Percentiles rank a stretch among this genome's conserved stretches.
Conservation (phyloP, 208 protist genomes). For the Vickermania spadyakhi region DNA sequence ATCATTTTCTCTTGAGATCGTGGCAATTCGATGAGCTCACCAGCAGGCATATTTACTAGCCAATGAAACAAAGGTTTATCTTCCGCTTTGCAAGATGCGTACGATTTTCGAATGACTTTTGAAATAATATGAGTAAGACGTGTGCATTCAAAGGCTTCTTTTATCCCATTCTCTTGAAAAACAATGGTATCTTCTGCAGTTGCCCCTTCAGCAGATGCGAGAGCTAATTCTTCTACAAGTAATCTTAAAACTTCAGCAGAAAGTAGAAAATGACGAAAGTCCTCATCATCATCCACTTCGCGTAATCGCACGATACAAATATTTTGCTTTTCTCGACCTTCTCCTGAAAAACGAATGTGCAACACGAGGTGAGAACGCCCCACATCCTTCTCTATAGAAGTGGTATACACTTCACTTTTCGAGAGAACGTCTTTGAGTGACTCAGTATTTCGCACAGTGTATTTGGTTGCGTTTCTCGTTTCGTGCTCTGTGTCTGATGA, state of each 20-base stretch:
- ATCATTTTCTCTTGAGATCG: not conserved
- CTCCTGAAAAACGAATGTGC: conserved; percentile 3
- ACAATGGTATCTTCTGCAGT: conserved; percentile 1
- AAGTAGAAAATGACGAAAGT: conserved; percentile 2
- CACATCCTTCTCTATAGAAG: not conserved
- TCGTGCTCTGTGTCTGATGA: not conserved
- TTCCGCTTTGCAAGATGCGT: not conserved
- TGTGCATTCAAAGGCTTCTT: not conserved
- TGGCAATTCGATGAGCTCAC: not conserved
- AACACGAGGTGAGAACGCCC: conserved; percentile 5
- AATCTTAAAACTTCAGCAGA: conserved; percentile 19
- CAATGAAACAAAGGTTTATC: conserved; percentile 3
- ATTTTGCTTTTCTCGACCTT: conserved; percentile 1
- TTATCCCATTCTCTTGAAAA: conserved; percentile 14
- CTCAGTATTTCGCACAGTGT: not conserved
- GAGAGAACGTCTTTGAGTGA: not conserved
- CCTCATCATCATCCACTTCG: not conserved
- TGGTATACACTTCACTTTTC: not conserved
- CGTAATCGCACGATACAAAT: conserved; percentile 1
- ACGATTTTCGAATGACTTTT: not conserved
- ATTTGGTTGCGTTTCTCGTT: not conserved
- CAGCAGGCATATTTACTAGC: conserved; percentile 6
- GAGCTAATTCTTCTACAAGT: conserved; percentile 23
- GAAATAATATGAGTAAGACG: conserved; percentile 3
- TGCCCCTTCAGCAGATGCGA: conserved; percentile 11